Conservation (phyloP, 306 rosid species). For the Quercus suber region DNA sequence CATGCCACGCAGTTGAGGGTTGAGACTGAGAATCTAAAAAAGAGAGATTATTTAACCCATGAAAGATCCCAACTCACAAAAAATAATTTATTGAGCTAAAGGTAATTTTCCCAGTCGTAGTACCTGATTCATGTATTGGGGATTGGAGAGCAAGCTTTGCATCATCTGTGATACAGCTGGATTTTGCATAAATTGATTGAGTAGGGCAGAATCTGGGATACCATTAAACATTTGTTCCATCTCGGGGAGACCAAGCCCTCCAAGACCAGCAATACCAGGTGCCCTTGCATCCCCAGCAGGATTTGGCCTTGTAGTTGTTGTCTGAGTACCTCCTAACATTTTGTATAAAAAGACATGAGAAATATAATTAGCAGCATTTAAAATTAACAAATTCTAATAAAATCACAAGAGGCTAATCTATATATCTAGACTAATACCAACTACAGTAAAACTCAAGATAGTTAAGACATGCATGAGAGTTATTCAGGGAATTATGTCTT, state of each 20-base stretch:
- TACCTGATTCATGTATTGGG: slow-evolving; percentile 63
- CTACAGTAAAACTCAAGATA: background rate
- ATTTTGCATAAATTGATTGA: slow-evolving; percentile 57
- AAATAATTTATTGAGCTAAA: background rate
- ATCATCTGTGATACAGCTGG: slow-evolving; percentile 62
- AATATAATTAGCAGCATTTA: background rate
- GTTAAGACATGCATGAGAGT: background rate
- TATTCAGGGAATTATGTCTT: background rate
- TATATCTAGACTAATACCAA: background rate
- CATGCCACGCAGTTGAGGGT: slow-evolving; percentile 53
- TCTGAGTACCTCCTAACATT: slow-evolving; percentile 48
- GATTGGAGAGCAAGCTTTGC: slow-evolving; percentile 63
- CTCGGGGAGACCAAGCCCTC: slow-evolving; percentile 48
- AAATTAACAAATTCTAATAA: background rate
- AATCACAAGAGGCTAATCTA: background rate
- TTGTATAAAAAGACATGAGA: background rate
- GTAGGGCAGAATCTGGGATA: slow-evolving; percentile 34
- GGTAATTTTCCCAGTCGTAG: background rate
- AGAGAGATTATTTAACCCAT: background rate
- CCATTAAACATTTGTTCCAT: slow-evolving; percentile 39
- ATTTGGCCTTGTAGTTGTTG: slow-evolving; percentile 33
- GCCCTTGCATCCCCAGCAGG: slow-evolving; percentile 37
- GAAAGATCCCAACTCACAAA: background rate
- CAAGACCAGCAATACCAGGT: slow-evolving; percentile 40
- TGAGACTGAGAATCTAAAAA: slow-evolving; percentile 41